Evolutionary conservation across 306 rosid species (phyloP).

Genomic region (Dryas drummondii): DNA sequence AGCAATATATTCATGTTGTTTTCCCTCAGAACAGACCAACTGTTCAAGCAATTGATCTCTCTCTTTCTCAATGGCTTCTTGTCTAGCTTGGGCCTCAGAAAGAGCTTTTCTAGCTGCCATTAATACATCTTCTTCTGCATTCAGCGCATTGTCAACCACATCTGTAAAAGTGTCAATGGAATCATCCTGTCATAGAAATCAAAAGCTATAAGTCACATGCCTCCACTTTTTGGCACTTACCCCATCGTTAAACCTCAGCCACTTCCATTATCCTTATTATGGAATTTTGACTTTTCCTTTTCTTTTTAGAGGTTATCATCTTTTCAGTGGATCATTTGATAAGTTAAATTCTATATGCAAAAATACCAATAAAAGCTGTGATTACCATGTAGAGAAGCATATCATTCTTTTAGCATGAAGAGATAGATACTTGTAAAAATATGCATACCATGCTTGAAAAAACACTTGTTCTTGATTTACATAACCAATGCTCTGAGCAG

Average conservation of each 20-base stretch:
- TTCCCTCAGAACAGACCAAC: constrained; percentile 55
- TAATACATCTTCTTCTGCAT: constrained; percentile 42
- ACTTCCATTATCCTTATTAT: background rate
- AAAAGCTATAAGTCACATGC: constrained; percentile 37
- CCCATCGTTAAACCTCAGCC: constrained; percentile 13
- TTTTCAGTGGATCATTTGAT: background rate
- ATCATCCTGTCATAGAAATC: constrained; percentile 51
- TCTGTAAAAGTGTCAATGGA: constrained; percentile 44
- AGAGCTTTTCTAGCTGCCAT: constrained; percentile 43
- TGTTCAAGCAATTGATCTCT: constrained; percentile 59
- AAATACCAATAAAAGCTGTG: background rate
- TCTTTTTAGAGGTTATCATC: background rate
- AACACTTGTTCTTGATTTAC: constrained; percentile 38
- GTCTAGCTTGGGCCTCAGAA: constrained; percentile 50
- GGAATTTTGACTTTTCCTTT: too few species aligned
- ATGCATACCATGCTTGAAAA: constrained; percentile 49
- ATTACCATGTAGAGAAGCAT: background rate
- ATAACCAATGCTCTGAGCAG: constrained; percentile 33
- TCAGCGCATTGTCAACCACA: constrained; percentile 34
- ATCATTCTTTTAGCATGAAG: background rate
- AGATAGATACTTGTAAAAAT: constrained; percentile 9
- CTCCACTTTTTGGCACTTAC: constrained; percentile 11
- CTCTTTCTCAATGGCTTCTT: constrained; percentile 57
- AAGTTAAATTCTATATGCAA: background rate
- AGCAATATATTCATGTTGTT: constrained; percentile 50